Evolutionary conservation across 2,329 filamentous ascomycete genomes (phyloP).

Genomic region (Venturia pyrina): DNA sequence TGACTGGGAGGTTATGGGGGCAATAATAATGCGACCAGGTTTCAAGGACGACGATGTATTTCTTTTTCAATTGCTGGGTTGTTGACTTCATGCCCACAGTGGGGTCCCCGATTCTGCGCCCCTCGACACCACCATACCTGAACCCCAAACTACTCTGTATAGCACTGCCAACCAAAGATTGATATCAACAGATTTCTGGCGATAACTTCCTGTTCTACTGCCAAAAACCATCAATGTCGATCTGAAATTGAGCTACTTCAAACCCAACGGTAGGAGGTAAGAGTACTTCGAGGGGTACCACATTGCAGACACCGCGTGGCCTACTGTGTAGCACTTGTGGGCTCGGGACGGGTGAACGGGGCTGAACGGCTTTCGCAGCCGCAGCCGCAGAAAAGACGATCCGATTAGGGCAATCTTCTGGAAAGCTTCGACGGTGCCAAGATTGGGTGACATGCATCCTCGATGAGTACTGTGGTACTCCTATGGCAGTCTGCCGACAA

Average conservation of each 20-base stretch:
- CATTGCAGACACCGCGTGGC: background rate
- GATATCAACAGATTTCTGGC: too few relatives aligned
- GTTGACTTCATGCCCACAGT: background rate
- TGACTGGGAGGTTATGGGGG: background rate
- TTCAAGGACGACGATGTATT: background rate
- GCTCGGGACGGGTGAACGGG: conserved; percentile 1
- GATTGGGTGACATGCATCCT: background rate
- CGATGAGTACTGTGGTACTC: too few relatives aligned
- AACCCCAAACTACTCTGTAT: background rate
- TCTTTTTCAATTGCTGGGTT: background rate
- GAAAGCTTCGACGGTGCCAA: background rate
- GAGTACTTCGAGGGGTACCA: too few relatives aligned
- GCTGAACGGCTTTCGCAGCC: background rate
- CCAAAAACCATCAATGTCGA: too few relatives aligned
- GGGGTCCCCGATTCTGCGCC: too few relatives aligned
- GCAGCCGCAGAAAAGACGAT: background rate
- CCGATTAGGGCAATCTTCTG: background rate
- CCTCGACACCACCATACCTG: too few relatives aligned
- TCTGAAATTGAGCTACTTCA: too few relatives aligned
- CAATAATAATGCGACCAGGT: background rate
- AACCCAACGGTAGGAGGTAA: background rate
- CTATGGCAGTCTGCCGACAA: background rate
- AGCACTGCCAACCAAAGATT: too few relatives aligned
- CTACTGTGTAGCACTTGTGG: background rate
- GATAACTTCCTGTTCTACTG: too few relatives aligned